Evolutionary conservation across 2,329 filamentous ascomycete genomes (phyloP).

Genomic region (Tolypocladium tundrense): DNA sequence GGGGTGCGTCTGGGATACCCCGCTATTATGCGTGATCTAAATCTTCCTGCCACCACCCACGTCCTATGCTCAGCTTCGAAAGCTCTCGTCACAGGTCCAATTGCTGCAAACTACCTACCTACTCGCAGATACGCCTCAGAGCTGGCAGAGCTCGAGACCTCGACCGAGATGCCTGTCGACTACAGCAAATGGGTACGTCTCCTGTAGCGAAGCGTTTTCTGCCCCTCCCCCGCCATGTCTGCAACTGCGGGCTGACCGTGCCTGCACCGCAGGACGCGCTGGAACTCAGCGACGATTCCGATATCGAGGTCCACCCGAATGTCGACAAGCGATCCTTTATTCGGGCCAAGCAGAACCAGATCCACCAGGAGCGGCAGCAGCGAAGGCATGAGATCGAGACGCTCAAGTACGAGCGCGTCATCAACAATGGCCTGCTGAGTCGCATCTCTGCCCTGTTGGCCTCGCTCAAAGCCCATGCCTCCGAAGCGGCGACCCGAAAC

Average conservation of each 20-base stretch:
- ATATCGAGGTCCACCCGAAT: slow-evolving; percentile 96
- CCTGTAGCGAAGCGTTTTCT: neutral
- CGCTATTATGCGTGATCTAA: neutral
- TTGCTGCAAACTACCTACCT: neutral
- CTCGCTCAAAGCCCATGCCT: slow-evolving; percentile 63
- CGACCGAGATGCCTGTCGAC: slow-evolving; percentile 37
- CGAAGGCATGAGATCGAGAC: slow-evolving; percentile 84
- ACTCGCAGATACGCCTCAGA: too few species aligned
- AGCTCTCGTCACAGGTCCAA: neutral
- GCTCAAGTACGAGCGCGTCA: slow-evolving; percentile 80
- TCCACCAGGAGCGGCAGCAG: slow-evolving; percentile 81
- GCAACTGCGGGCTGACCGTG: neutral
- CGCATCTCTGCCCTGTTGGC: slow-evolving; percentile 73
- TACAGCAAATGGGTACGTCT: slow-evolving; percentile 59
- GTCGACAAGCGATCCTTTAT: slow-evolving; percentile 99
- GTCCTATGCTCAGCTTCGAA: neutral
- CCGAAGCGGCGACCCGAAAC: slow-evolving; percentile 52
- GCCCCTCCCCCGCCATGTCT: neutral
- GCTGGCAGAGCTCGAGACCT: neutral
- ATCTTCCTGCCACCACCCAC: neutral
- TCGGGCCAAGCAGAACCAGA: slow-evolving; percentile 93
- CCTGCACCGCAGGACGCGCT: slow-evolving; percentile 57
- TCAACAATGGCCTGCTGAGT: slow-evolving; percentile 83
- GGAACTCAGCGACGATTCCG: slow-evolving; percentile 95
- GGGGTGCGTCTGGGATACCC: neutral